These are phyloP conservation scores for Xylaria grammica DNA, from an alignment of 495 filamentous ascomycete species.

Conservation along the genomic window DNA sequence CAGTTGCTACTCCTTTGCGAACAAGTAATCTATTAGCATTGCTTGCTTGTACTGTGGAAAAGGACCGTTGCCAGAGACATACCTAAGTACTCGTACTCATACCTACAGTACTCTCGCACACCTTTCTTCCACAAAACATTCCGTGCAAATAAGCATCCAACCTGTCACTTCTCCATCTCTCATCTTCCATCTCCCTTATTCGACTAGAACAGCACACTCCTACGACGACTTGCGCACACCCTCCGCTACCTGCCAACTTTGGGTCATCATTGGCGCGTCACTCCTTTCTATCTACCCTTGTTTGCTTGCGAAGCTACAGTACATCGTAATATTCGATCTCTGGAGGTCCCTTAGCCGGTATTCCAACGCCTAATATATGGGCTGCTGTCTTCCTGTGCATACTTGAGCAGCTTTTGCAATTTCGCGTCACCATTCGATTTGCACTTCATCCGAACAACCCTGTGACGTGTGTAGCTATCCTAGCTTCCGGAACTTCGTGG, in stretches of 20 bases:
- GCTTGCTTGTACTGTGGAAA: conserved; percentile 20
- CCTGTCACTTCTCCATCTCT: conserved; percentile 12
- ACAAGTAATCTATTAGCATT: conserved; percentile 39
- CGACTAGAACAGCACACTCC: conserved; percentile 33
- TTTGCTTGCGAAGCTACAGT: conserved; percentile 25
- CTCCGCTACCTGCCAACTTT: conserved; percentile 17
- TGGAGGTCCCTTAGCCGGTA: conserved; percentile 30
- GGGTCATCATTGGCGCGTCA: conserved; percentile 20
- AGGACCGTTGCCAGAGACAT: conserved; percentile 31
- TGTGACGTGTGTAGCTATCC: conserved; percentile 13
- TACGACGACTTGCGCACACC: conserved; percentile 19
- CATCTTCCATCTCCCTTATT: conserved; percentile 21
- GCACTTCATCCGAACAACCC: conserved; percentile 13
- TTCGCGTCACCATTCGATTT: conserved; percentile 15
- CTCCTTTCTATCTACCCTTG: conserved; percentile 19
- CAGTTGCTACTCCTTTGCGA: conserved; percentile 31
- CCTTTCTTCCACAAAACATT: conserved; percentile 31
- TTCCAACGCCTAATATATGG: conserved; percentile 32
- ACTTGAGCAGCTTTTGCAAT: conserved; percentile 6
- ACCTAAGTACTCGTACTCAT: conserved; percentile 16
- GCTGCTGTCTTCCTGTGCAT: conserved; percentile 25
- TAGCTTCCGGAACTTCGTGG: conserved; percentile 19
- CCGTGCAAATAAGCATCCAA: conserved; percentile 26
- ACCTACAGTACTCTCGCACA: conserved; percentile 29
- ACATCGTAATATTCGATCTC: conserved; percentile 28